phyloP scores from a whole-genome alignment of 345 rosid species.

The Hibiscus tridactylites region DNA sequence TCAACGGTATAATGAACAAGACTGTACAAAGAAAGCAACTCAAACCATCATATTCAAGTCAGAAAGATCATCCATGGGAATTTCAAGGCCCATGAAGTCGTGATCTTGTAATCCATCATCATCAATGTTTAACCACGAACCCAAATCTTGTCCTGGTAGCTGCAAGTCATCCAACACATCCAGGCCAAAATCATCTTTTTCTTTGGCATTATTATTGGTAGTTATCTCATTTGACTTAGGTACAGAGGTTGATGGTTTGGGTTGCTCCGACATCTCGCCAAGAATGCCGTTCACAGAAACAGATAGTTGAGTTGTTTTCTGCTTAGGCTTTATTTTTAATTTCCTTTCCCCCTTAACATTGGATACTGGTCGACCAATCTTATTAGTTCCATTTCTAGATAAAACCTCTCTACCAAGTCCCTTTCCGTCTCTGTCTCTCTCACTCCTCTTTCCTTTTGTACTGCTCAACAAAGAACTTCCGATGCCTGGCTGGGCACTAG shows the following conservation, averaged over 20 bases:
- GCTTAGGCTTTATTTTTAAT: slow-evolving; percentile 83
- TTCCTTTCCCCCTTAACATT: slow-evolving; percentile 86
- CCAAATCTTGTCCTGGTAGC: slow-evolving; percentile 76
- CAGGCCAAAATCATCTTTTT: slow-evolving; percentile 46
- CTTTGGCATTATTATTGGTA: slow-evolving; percentile 44
- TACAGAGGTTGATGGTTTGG: slow-evolving; percentile 39
- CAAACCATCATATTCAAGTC: slow-evolving; percentile 97
- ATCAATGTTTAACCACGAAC: slow-evolving; percentile 91
- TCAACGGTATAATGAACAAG: slow-evolving; percentile 74
- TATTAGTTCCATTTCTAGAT: slow-evolving; percentile 66
- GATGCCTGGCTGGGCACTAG: slow-evolving; percentile 32
- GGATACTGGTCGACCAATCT: slow-evolving; percentile 68
- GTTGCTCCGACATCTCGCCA: slow-evolving; percentile 51
- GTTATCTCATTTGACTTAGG: slow-evolving; percentile 39
- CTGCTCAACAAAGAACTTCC: slow-evolving; percentile 66
- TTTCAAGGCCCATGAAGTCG: slow-evolving; percentile 92
- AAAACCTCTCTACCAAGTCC: slow-evolving; percentile 60
- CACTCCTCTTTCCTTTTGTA: slow-evolving; percentile 92
- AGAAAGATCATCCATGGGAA: slow-evolving; percentile 98
- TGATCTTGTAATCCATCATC: slow-evolving; percentile 84
- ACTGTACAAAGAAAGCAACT: slow-evolving; percentile 65
- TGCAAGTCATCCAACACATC: slow-evolving; percentile 64
- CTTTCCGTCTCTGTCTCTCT: slow-evolving; percentile 95
- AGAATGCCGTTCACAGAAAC: slow-evolving; percentile 66
- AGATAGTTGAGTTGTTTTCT: slow-evolving; percentile 71